Base-by-base conservation (phyloP, 257 asterid genomes). In the Striga asiatica region DNA sequence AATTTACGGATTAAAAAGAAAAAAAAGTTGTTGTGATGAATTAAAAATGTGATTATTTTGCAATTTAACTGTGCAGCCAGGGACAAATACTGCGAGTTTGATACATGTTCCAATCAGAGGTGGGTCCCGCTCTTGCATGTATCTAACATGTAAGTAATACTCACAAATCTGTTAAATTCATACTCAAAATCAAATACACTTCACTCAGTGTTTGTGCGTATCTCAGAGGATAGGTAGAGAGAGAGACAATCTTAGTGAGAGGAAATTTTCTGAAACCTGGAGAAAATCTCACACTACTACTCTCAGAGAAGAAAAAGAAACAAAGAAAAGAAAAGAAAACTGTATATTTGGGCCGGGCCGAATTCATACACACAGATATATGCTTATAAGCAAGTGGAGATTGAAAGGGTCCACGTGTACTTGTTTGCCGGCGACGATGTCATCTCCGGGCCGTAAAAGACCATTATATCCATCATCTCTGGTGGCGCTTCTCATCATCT, bases 361-460 rank as follows among this genome's bases (percentile, higher is more conserved):
- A n/a, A n/a, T n/a, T n/a, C n/a, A 29, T 29, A 29, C 8, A 29
- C 5, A 29, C 8, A 29, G 9, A 29, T 29, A 29, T 29, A 5
- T 29, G 8, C 1, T 13, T 41, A 39, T 11, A 37, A 10, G 16
- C n/a, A n/a, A 38, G 13, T 38, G 6, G 13, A 38, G 18, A 29
- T 29, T 29, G 8, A 29, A 5, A 5, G 9, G 9, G 3, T 29
- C 8, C 21, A 16, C 47, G 48, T 77, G 77, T 81, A 85, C 68
- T 65, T 80, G 78, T 66, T 54, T 51, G 25, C 60, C 52, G 52
- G 47, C 22, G 17, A 41, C 23, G 68, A 81, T 83, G 91, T 67
- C 82, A 74, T 69, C 58, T 67, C 46, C 80, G 83, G 76, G 79
- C 58, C 39, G 56, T 60, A 81, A 67, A 66, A 69, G 27, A 54